Evolutionary conservation across 108 stramenopile species (phyloP), one percentile per base, ranked within the genome.

Genomic region (Nitzschia sp.): DNA sequence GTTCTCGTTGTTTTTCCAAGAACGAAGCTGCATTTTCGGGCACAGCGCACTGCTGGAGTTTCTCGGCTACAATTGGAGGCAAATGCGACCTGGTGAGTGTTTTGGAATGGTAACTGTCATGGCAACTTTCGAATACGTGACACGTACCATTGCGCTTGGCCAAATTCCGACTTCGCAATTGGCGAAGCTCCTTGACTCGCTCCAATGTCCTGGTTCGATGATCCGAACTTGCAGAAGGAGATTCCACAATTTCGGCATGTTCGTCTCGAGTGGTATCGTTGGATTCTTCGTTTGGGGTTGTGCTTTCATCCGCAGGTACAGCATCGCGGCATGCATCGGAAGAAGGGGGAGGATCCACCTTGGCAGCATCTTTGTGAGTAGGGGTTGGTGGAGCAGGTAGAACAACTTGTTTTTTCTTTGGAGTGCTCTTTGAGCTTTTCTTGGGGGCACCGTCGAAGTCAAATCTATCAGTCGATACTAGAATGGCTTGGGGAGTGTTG

Each of bases 141-240:
- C 8, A 48, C 59, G 26, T 60, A 60, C 59, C 59, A 41, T 60
- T 40, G 22, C 2, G 63, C 3, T 29, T 48, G 43, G 48, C 46
- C 46, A 50, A 21, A 63, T 51, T 63, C 2, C 44, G 14, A 11
- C 20, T 29, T 20, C 63, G 19, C 10, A 63, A 44, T 46, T 46
- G 11, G 9, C 48, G 24, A 10, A 63, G 21, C 26, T 63, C 63
- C 10, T 46, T 51, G 24, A 21, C 48, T 15, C 44, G 22, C 10
- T n/a, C 26, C 29, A 26, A 26, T n/a, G 63, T 26, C 46, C 29
- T 63, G 19, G 20, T 19, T 9, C 29, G 48, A 8, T 24, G 19
- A 34, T 63, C 63, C 10, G 25, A 12, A 34, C 29, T 34, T 63
- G 46, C 20, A 21, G 63, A 10, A 63, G 12, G 26, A 63, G 17